Conservation (phyloP, 305 asterid species). For the Galium porrigens region DNA sequence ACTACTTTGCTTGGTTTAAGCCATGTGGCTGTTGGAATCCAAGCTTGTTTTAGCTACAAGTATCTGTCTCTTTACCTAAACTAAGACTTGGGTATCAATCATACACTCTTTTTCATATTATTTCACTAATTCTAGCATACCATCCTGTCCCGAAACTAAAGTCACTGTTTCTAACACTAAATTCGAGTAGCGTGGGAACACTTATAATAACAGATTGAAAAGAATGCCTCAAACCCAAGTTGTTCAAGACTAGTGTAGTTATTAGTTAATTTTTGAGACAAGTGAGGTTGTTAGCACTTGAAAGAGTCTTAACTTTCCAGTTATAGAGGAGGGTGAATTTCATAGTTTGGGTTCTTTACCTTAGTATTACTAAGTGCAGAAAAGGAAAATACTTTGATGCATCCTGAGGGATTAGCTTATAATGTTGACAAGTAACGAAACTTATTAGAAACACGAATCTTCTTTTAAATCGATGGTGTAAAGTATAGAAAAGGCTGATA, state of each 20-base stretch:
- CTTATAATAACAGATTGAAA: not conserved
- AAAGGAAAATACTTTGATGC: not conserved
- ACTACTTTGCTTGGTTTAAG: conserved; percentile 14
- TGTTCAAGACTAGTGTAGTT: not conserved
- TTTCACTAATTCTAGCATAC: not conserved
- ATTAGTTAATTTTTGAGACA: too few relatives aligned
- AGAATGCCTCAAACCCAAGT: not conserved
- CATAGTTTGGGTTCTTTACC: too few relatives aligned
- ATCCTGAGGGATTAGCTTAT: not conserved
- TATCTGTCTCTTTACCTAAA: not conserved
- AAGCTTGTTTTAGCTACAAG: conserved; percentile 7
- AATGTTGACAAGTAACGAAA: not conserved
- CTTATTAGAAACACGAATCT: not conserved
- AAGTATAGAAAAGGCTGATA: not conserved
- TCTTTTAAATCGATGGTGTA: not conserved
- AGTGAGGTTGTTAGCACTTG: too few relatives aligned
- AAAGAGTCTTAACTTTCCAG: too few relatives aligned
- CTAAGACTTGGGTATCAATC: conserved; percentile 1
- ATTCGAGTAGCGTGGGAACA: not conserved
- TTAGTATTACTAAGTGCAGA: not conserved
- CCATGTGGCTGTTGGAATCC: conserved; percentile 20
- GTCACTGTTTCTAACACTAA: not conserved
- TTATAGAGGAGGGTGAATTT: too few relatives aligned
- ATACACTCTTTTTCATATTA: not conserved
- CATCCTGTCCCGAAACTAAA: not conserved